Evolutionary conservation across 495 filamentous ascomycete genomes (phyloP).

Genomic region (Annulohypoxylon moriforme): DNA sequence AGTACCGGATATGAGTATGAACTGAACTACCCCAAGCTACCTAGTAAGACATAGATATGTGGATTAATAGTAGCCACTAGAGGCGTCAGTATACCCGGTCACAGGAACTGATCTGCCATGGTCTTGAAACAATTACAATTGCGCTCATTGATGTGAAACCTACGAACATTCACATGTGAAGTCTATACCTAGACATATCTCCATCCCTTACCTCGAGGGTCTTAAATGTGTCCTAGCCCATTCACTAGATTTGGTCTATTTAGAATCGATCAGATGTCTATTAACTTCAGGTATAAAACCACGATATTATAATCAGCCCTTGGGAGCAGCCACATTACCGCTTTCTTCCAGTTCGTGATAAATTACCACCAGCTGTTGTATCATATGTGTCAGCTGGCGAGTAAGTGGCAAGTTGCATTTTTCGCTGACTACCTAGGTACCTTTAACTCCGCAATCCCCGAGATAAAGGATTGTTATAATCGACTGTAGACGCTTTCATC

Average conservation of each 20-base stretch:
- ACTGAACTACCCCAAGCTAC: neutral
- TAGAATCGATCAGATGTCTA: neutral
- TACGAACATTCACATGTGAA: neutral
- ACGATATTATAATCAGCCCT: too few species aligned
- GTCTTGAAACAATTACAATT: neutral
- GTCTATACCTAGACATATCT: neutral
- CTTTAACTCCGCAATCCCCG: too few species aligned
- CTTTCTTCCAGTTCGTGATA: too few species aligned
- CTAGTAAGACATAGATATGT: constrained; percentile 1
- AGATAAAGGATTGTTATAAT: too few species aligned
- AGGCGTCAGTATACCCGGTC: neutral
- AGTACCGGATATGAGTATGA: neutral
- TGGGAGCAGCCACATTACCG: too few species aligned
- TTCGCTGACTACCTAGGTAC: too few species aligned
- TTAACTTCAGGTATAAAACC: too few species aligned
- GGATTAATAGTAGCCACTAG: constrained; percentile 11
- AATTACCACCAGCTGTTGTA: too few species aligned
- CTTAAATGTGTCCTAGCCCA: neutral
- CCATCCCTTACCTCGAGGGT: constrained; percentile 2
- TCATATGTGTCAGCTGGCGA: too few species aligned
- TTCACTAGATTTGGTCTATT: neutral
- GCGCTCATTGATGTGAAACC: neutral
- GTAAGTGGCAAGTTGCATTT: too few species aligned
- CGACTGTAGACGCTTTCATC: too few species aligned
- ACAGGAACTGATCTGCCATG: constrained; percentile 1